Percentiles rank a stretch among this genome's conserved stretches.
Evolutionary conservation across 106 monocot species (phyloP).

Genomic region (Vanilla planifolia): DNA sequence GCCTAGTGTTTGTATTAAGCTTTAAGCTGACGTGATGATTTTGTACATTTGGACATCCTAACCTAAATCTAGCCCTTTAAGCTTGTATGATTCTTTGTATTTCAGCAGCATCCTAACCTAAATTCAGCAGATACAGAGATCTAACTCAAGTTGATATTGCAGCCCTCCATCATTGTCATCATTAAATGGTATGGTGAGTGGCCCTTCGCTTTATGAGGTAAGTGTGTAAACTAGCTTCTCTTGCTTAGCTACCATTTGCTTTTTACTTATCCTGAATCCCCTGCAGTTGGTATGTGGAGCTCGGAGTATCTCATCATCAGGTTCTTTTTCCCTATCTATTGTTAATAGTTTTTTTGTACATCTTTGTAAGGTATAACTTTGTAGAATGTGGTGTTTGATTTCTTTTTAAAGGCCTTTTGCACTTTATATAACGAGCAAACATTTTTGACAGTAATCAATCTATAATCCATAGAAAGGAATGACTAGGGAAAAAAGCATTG

Average conservation of each 20-base stretch:
- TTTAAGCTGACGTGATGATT: no score
- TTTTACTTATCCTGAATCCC: slow-evolving; percentile 10
- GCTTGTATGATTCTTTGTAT: no score
- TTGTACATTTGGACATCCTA: no score
- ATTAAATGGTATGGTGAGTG: slow-evolving; percentile 1
- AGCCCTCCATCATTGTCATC: slow-evolving; percentile 17
- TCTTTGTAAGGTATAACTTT: neutral
- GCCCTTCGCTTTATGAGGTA: slow-evolving; percentile 19
- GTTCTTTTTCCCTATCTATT: slow-evolving; percentile 15
- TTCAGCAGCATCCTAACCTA: slow-evolving; percentile 2
- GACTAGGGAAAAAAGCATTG: no score
- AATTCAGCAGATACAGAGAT: neutral
- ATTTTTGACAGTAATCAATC: neutral
- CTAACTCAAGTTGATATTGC: slow-evolving; percentile 1
- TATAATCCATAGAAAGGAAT: no score
- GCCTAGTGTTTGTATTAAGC: no score
- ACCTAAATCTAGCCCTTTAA: no score
- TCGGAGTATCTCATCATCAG: slow-evolving; percentile 35
- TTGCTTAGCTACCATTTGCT: neutral
- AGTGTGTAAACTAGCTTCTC: slow-evolving; percentile 3
- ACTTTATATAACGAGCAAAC: neutral
- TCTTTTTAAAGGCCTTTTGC: neutral
- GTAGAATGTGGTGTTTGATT: neutral
- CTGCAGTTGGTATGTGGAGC: slow-evolving; percentile 23
- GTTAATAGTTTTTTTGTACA: neutral